Base-by-base conservation (phyloP, 176 grass and related monocot genomes). In the Microstegium vimineum region DNA sequence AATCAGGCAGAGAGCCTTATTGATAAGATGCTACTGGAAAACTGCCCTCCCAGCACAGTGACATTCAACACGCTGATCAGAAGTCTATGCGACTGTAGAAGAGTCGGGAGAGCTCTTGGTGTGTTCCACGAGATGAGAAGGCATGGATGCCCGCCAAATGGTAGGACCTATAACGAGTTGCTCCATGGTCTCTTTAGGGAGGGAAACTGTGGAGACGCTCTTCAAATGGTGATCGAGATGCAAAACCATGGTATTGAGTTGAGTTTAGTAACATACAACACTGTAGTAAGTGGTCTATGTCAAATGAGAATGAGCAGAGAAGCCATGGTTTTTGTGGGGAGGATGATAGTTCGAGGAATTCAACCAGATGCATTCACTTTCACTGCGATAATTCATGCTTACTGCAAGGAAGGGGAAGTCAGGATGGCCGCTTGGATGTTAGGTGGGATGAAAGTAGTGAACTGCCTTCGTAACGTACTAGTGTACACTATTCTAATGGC, bases 11-110 rank as follows among this genome's bases (percentile, higher is more conserved):
- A 88, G 59, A 73, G 78, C 84, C 86, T 98, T 47, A 65, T 79
- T 25, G 64, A 85, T 66, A 91, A 73, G 74, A 94, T 98, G 92
- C 13, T 83, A 8, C 20, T 43, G 36, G 92, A 94, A 75, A 84
- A 87, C 75, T 89, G 92, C 11, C 86, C 70, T 85, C 95, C 95
- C 18, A 93, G 90, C 82, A 84, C 84, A 38, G 79, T 93, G 61
- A 91, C 92, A 72, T 94, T 91, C 84, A 98, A 98, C 79, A 86
- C 67, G 5, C 74, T 98, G 56, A 91, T 93, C 47, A 91, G 81
- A 86, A 84, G 90, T 23, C 81, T 94, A n/a, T 98, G 95, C 11
- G 68, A 88, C 27, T 91, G 73, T 18, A 63, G 86, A 83, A 92
- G 82, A 87, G 74, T 84, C 5, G 75, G 72, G 15, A 83, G 78